phyloP scores from a whole-genome alignment of 805 yeast genomes.

The Candida cerambycidarum region DNA sequence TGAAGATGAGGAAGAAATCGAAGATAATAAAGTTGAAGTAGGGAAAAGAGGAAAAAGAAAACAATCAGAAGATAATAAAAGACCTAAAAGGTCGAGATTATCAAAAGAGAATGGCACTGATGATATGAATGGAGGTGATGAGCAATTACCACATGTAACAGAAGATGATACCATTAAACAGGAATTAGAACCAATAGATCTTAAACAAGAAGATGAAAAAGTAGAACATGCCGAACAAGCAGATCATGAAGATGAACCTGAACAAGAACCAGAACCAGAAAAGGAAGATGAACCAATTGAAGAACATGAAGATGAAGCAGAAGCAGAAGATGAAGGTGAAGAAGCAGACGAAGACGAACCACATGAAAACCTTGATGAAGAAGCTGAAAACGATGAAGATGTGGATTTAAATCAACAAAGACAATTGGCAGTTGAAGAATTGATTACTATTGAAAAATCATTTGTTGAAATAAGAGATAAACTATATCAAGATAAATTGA shows the following conservation, averaged over 20 bases:
- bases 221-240: not conserved
- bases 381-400: slow-evolving; percentile 18
- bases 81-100: slow-evolving; percentile 1
- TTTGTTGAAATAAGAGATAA: slow-evolving; percentile 86
- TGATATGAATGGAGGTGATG: not conserved
- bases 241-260: slow-evolving; percentile 6
- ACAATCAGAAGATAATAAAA: not conserved
- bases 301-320: not conserved
- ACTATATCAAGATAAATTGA: slow-evolving; percentile 79
- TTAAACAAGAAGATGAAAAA: slow-evolving; percentile 19
- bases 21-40: slow-evolving; percentile 5
- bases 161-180: too few relatives aligned
- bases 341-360: slow-evolving; percentile 13
- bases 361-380: slow-evolving; percentile 17
- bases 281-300: slow-evolving; percentile 9
- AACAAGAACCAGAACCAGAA: slow-evolving; percentile 20
- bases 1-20: slow-evolving; percentile 20
- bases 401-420: slow-evolving; percentile 43
- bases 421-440: slow-evolving; percentile 64
- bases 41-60: not conserved
- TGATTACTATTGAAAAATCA: slow-evolving; percentile 78
- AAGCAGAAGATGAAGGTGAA: slow-evolving; percentile 17
- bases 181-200: slow-evolving; percentile 1
- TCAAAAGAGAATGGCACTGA: not conserved
- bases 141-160: too few relatives aligned